Conservation (phyloP, 2,329 filamentous ascomycete species). For the Paecilomyces dactylethromorphus region DNA sequence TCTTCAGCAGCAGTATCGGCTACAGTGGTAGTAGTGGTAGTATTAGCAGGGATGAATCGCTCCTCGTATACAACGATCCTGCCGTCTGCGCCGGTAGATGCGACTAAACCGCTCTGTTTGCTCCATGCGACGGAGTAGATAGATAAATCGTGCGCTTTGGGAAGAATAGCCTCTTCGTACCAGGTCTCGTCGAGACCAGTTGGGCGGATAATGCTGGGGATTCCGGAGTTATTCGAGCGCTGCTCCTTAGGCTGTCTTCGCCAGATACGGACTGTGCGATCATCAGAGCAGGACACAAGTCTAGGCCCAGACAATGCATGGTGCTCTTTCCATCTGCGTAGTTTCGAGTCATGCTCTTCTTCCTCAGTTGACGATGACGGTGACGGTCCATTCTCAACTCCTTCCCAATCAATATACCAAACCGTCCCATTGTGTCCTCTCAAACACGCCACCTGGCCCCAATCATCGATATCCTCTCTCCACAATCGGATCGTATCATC, state of each 20-base stretch:
- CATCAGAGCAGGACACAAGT: constrained; percentile 78
- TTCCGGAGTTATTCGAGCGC: constrained; percentile 37
- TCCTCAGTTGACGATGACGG: constrained; percentile 2
- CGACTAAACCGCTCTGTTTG: constrained; percentile 65
- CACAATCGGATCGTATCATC: constrained; percentile 87
- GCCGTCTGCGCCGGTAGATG: constrained; percentile 86
- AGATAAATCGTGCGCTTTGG: constrained; percentile 67
- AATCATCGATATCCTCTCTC: constrained; percentile 87
- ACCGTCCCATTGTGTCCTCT: constrained; percentile 80
- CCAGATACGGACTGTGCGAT: constrained; percentile 76
- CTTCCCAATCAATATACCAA: constrained; percentile 73
- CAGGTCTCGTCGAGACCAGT: constrained; percentile 70
- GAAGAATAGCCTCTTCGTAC: constrained; percentile 70
- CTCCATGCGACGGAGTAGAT: constrained; percentile 87
- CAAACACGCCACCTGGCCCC: constrained; percentile 79
- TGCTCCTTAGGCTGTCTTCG: constrained; percentile 48
- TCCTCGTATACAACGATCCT: constrained; percentile 74
- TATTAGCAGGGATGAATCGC: constrained; percentile 24
- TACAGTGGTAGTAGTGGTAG: constrained; percentile 12
- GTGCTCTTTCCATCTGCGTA: constrained; percentile 22
- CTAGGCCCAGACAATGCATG: constrained; percentile 42
- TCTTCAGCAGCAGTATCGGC: constrained; percentile 15
- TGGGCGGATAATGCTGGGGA: constrained; percentile 86
- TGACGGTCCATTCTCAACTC: constrained; percentile 26
- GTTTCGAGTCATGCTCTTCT: constrained; percentile 1